Evolutionary conservation across 106 monocot species (phyloP).

Genomic region (Acanthochlamys bracteata): DNA sequence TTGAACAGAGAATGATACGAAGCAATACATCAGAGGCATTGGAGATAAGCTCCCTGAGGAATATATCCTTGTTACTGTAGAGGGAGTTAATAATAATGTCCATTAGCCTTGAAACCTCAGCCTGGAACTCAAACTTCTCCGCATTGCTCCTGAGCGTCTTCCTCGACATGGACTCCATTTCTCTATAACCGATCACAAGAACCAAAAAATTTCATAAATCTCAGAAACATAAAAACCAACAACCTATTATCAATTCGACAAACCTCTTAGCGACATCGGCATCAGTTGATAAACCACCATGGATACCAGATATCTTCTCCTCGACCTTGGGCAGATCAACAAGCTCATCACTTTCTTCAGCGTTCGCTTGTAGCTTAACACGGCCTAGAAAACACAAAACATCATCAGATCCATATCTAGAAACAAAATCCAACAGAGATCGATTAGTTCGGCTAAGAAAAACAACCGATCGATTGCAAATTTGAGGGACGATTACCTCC

Average conservation of each 20-base stretch:
- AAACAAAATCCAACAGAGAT: not conserved
- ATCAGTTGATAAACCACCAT: constrained; percentile 77
- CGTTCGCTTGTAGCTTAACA: constrained; percentile 55
- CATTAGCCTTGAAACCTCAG: constrained; percentile 77
- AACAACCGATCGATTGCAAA: too few relatives aligned
- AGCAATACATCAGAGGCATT: constrained; percentile 76
- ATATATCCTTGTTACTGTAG: constrained; percentile 86
- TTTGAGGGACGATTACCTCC: constrained; percentile 21
- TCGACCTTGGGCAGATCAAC: constrained; percentile 90
- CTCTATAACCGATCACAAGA: constrained; percentile 17
- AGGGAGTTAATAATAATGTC: constrained; percentile 82
- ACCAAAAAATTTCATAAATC: not conserved
- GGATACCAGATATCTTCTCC: constrained; percentile 86
- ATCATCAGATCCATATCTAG: not conserved
- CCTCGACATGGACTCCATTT: constrained; percentile 66
- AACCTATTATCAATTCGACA: not conserved
- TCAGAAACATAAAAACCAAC: not conserved
- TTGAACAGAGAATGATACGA: not conserved
- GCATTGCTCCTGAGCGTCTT: constrained; percentile 42
- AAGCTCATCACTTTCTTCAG: constrained; percentile 59
- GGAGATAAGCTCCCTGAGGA: constrained; percentile 76
- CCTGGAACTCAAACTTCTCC: constrained; percentile 85
- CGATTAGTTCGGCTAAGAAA: too few relatives aligned
- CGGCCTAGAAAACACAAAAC: constrained; percentile 26
- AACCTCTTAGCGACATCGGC: constrained; percentile 90